Conservation (phyloP, 2,329 filamentous ascomycete genomes). For the Xylariaceae sp. region DNA sequence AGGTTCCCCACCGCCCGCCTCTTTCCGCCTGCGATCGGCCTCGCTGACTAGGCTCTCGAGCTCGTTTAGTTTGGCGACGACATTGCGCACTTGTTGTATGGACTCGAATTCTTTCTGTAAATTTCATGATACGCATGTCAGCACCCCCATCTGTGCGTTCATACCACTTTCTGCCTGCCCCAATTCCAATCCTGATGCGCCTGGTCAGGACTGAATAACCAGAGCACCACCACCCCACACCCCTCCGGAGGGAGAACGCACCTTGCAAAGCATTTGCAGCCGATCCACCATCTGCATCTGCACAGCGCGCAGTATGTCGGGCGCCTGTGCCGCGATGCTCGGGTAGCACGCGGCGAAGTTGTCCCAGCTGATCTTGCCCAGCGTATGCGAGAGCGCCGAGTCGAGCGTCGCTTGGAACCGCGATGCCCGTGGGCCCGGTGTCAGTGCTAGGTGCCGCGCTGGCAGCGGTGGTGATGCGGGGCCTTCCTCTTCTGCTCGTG, state of each 20-base stretch:
- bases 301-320: constrained; percentile 58
- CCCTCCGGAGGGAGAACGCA: constrained; percentile 37
- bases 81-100: constrained; percentile 58
- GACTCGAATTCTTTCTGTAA: constrained; percentile 62
- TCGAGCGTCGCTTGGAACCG: constrained; percentile 62
- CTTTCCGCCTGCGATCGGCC: constrained; percentile 50
- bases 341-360: constrained; percentile 69
- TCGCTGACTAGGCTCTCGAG: constrained; percentile 62
- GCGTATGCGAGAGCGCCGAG: constrained; percentile 58
- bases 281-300: constrained; percentile 65
- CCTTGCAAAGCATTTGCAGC: constrained; percentile 60
- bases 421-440: constrained; percentile 63
- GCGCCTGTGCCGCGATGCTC: constrained; percentile 59
- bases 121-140: background rate
- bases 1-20: constrained; percentile 39
- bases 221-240: too few species aligned
- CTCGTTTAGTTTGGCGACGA: constrained; percentile 65
- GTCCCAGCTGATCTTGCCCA: constrained; percentile 61
- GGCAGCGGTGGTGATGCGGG: constrained; percentile 43
- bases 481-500: background rate
- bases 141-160: background rate
- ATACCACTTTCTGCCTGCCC: too few species aligned
- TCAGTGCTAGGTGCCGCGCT: constrained; percentile 49
- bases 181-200: background rate
- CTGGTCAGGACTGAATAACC: background rate